Evolutionary conservation across 1,139 yeast genomes (phyloP).

Genomic region (Diutina catenulata): DNA sequence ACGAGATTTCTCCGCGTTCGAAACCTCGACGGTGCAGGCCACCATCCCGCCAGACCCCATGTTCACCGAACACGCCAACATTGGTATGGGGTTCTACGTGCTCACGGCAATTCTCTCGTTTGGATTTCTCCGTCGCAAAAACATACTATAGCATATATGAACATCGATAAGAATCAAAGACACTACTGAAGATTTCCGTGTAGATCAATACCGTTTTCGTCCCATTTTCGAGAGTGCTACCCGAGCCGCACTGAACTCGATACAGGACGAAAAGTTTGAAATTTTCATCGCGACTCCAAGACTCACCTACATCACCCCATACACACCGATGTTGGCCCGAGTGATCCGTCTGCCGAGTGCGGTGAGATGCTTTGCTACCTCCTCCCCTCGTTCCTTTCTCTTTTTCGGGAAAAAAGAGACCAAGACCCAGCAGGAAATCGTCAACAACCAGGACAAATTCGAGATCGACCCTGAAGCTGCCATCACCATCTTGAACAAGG

Average conservation of each 20-base stretch:
- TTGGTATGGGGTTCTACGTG: neutral
- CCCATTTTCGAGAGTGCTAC: no score
- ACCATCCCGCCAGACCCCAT: no score
- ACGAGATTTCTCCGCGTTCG: no score
- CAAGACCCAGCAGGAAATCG: constrained; percentile 16
- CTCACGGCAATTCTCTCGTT: neutral
- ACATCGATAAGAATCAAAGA: no score
- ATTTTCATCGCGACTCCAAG: no score
- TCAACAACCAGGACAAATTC: constrained; percentile 29
- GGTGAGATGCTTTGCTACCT: constrained; percentile 1
- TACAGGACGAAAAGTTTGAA: no score
- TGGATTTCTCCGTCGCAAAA: constrained; percentile 1
- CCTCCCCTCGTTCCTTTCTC: neutral
- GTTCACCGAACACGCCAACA: neutral
- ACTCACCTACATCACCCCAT: neutral
- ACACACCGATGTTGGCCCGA: neutral
- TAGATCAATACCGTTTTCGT: no score
- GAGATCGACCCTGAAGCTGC: constrained; percentile 23
- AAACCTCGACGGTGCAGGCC: no score
- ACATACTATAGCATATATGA: neutral
- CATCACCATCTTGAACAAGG: constrained; percentile 24
- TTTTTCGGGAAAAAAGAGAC: constrained; percentile 11
- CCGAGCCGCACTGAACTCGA: no score
- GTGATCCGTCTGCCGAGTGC: constrained; percentile 1
- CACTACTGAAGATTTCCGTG: no score